Base-by-base conservation (phyloP, 495 filamentous ascomycete species). In the Hypoxylon trugodes region DNA sequence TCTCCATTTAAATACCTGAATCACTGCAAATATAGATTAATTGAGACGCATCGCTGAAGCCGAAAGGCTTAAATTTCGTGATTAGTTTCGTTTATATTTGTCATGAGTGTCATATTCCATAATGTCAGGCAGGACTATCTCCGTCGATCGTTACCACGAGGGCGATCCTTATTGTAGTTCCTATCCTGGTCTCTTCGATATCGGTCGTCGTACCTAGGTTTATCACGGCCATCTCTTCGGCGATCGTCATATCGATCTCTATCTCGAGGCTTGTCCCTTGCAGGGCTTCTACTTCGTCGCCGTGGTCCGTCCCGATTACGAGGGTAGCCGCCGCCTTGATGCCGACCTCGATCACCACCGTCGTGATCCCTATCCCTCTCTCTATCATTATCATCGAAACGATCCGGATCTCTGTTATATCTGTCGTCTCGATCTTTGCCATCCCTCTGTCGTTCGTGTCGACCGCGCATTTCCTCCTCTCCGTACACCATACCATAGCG, bases 401-500 rank as follows among this genome's bases (percentile, higher is more conserved):
- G 48, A 37, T 55, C 66, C n/a, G 64, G 19, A 37, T 66, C 55
- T 52, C 63, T 50, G 7, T 25, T 41, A 30, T 60, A 50, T 32
- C 41, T 59, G 33, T 48, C 67, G 10, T 66, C 59, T n/a, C 38
- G 32, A 35, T 35, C 45, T 59, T 16, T 24, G 6, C 49, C 62
- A 25, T 69, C 68, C 6, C 53, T 50, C 22, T 72, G 65, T 36
- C 60, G 76, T 38, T 76, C 67, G 40, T 79, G 77, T 7, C 78
- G 72, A 33, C 77, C 78, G 16, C 78, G 79, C 69, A 87, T 74
- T 48, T 90, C 86, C 19, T 88, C 84, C 62, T 89, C 87, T 61
- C 96, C 90, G 75, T 95, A 90, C 1, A 98, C 87, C 87, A 96
- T 93, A 18, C 81, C 80, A 68, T 95, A 92, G 10, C 82, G 76